Conservation (phyloP, 2,329 filamentous ascomycete species). For the Alternaria sp. region DNA sequence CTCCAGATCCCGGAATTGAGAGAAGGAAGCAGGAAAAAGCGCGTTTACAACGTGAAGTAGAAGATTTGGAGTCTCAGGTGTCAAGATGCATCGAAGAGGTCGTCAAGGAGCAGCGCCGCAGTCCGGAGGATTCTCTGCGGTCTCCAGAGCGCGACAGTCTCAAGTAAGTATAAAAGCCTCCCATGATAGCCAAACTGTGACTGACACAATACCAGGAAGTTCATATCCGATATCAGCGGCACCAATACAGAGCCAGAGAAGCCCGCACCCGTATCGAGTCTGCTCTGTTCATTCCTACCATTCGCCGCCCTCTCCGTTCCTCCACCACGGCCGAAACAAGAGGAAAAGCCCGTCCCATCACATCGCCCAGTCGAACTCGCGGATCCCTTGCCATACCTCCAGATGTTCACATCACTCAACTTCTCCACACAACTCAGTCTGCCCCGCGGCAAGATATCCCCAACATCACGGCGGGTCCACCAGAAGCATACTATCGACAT, state of each 20-base stretch:
- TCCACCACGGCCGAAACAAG: conserved; percentile 28
- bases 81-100: conserved; percentile 37
- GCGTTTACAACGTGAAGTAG: conserved; percentile 34
- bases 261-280: conserved; percentile 35
- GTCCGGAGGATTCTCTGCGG: conserved; percentile 15
- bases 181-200: background rate
- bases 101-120: conserved; percentile 30
- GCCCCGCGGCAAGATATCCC: conserved; percentile 17
- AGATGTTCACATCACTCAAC: conserved; percentile 72
- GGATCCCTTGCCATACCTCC: conserved; percentile 72
- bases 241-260: conserved; percentile 24
- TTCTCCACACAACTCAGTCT: conserved; percentile 62
- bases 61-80: conserved; percentile 42
- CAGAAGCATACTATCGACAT: conserved; percentile 62
- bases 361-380: conserved; percentile 69
- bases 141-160: conserved; percentile 32
- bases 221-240: conserved; percentile 31
- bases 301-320: conserved; percentile 38
- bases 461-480: conserved; percentile 22
- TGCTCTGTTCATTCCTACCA: conserved; percentile 51
- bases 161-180: conserved; percentile 18
- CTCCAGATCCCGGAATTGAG: conserved; percentile 33
- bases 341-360: conserved; percentile 59
- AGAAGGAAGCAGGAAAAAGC: conserved; percentile 41
- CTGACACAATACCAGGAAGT: conserved; percentile 27